A percentile compares a stretch with the other conserved stretches of the same genome.
These are phyloP conservation scores for Fusarium hainanense DNA, from an alignment of 2,329 filamentous ascomycete species.

Conservation along the genomic window DNA sequence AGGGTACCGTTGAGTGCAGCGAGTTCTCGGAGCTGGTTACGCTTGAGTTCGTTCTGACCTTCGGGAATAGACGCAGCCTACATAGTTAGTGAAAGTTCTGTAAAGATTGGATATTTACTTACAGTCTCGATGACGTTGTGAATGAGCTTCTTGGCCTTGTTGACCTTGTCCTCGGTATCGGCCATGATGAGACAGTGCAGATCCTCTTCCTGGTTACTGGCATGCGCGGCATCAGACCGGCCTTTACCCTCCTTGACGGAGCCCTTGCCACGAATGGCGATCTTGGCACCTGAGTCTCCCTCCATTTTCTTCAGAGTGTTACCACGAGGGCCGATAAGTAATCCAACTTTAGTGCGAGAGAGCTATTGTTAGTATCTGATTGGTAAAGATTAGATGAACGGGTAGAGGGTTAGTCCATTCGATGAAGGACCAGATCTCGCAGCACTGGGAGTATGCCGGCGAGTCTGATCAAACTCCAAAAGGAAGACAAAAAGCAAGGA, in stretches of 20 bases:
- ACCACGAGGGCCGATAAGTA: slow-evolving; percentile 99
- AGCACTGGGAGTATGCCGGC: slow-evolving; percentile 47
- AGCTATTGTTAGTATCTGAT: slow-evolving; percentile 90
- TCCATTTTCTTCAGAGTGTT: slow-evolving; percentile 99
- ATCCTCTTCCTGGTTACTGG: slow-evolving; percentile 99
- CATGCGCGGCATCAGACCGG: slow-evolving; percentile 97
- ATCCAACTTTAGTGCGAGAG: slow-evolving; percentile 91
- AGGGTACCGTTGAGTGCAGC: slow-evolving; percentile 98
- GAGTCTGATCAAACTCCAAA: slow-evolving; percentile 61
- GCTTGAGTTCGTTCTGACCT: slow-evolving; percentile 98
- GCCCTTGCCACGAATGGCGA: slow-evolving; percentile 98
- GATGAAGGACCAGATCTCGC: slow-evolving; percentile 50
- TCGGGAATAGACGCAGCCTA: slow-evolving; percentile 98
- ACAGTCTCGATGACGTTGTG: slow-evolving; percentile 99
- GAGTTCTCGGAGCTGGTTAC: slow-evolving; percentile 97
- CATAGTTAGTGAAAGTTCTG: slow-evolving; percentile 38
- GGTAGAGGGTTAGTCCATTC: slow-evolving; percentile 46
- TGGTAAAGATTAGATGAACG: slow-evolving; percentile 51
- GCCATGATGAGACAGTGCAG: slow-evolving; percentile 99
- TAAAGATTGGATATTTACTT: slow-evolving; percentile 55
- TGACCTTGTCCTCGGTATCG: slow-evolving; percentile 99
- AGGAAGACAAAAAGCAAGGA: slow-evolving; percentile 52
- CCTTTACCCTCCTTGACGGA: slow-evolving; percentile 99
- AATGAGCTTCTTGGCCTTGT: slow-evolving; percentile 98
- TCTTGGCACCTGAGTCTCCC: slow-evolving; percentile 95